Percentiles rank a stretch among this genome's conserved stretches.
phyloP scores from a whole-genome alignment of 2,329 filamentous ascomycete genomes.

The Claviceps sp. region DNA sequence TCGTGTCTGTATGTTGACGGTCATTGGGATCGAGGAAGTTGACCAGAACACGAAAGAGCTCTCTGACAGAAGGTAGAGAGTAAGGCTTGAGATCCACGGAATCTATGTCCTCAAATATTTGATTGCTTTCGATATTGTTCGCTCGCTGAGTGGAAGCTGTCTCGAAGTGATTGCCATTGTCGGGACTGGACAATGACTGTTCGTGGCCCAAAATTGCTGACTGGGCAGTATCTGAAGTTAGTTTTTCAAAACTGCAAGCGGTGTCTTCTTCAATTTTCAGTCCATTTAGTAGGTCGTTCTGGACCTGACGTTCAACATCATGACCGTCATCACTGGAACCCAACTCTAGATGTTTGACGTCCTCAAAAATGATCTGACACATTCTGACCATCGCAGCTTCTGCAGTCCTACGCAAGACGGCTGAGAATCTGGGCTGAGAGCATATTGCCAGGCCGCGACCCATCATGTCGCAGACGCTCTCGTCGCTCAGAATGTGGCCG shows the following conservation, averaged over 20 bases:
- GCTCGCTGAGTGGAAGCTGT: neutral
- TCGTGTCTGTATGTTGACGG: conserved; percentile 79
- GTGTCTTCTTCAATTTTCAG: conserved; percentile 63
- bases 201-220: neutral
- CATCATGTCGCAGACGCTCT: conserved; percentile 99
- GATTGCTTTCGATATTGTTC: conserved; percentile 14
- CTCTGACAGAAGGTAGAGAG: conserved; percentile 83
- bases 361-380: conserved; percentile 96
- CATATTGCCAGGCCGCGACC: conserved; percentile 94
- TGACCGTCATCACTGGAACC: conserved; percentile 56
- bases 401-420: conserved; percentile 77
- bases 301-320: conserved; percentile 50
- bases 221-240: conserved; percentile 2
- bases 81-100: conserved; percentile 66
- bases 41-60: conserved; percentile 86
- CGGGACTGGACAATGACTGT: neutral
- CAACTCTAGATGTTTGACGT: conserved; percentile 74
- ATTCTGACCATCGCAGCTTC: conserved; percentile 97
- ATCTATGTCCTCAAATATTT: conserved; percentile 25
- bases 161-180: conserved; percentile 2
- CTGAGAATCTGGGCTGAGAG: conserved; percentile 82
- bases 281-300: conserved; percentile 51
- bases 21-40: conserved; percentile 91
- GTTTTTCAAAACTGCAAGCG: conserved; percentile 4
- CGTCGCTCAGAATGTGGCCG: conserved; percentile 86